Base-by-base conservation (phyloP, 2,329 filamentous ascomycete genomes). In the Talaromyces sp. region DNA sequence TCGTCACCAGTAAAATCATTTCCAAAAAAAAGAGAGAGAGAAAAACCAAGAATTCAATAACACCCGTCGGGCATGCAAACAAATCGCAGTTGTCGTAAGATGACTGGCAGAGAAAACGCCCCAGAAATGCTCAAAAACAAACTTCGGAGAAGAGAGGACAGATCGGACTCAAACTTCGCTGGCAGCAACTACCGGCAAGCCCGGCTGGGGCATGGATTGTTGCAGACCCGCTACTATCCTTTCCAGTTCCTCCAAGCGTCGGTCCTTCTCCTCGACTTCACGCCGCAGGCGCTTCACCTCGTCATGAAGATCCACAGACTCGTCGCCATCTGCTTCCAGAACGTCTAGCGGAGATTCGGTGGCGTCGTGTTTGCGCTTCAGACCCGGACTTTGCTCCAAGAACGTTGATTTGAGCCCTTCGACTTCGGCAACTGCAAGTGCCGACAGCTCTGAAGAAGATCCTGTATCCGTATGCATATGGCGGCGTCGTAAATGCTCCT, bases 401-500 rank as follows among this genome's bases (percentile, higher is more conserved):
- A 67, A 65, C 27, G 69, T 64, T 35, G 70, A 66, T 24, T 66
- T 67, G 10, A 69, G 62, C 24, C 69, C 70, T 50, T 75, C 71
- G 17, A 71, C 66, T 59, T 73, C 69, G 52, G 68, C 58, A 29
- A 62, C 66, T 57, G 62, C 67, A 61, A 70, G 69, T 52, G 65
- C 76, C 5, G 77, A 62, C 8, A 70, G 59, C 13, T 70, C 70
- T 13, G 69, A 66, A 10, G 69, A 65, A 19, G 68, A 63, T 2
- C 69, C 71, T 46, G 72, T 74, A 32, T 75, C 75, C 1, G 64
- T 70, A 60, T 82, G 81, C 49, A 84, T 88, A 72, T 98, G 93
- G n/a, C 96, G 90, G 27, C 93, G 87, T 21, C 93, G 89, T 19
- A 97, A 80, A 75, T 98, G 93, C 76, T 98, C 93, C 71, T 93